Percentiles rank a stretch among this genome's conserved stretches.
Conservation (phyloP, 176 grass and related monocot species). For the bread wheat (Triticum aestivum) region IWGSC_CS_RefSeq_v2.1 NC_057801.1:575106996-575107495, state of each 20-base stretch:
- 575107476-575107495: too few species aligned
- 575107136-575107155: neutral
- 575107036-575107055: neutral
- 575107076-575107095: neutral
- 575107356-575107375: too few species aligned
- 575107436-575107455: too few species aligned
- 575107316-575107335: too few species aligned
- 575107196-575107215: slow-evolving; percentile 19
- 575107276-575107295: too few species aligned
- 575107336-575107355: too few species aligned
- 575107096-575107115: neutral
- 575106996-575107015: slow-evolving; percentile 14
- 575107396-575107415: too few species aligned
- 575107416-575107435: too few species aligned
- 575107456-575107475: too few species aligned
- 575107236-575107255: neutral
- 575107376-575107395: too few species aligned
- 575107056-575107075: slow-evolving; percentile 3
- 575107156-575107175: neutral
- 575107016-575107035: slow-evolving; percentile 21
- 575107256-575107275: too few species aligned
- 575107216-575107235: neutral
- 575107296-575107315: too few species aligned
- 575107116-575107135: neutral
- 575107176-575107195: neutral